Percentiles rank a stretch among this genome's conserved stretches.
Evolutionary conservation across 495 filamentous ascomycete genomes (phyloP).

Genomic region (Annulohypoxylon stygium): DNA sequence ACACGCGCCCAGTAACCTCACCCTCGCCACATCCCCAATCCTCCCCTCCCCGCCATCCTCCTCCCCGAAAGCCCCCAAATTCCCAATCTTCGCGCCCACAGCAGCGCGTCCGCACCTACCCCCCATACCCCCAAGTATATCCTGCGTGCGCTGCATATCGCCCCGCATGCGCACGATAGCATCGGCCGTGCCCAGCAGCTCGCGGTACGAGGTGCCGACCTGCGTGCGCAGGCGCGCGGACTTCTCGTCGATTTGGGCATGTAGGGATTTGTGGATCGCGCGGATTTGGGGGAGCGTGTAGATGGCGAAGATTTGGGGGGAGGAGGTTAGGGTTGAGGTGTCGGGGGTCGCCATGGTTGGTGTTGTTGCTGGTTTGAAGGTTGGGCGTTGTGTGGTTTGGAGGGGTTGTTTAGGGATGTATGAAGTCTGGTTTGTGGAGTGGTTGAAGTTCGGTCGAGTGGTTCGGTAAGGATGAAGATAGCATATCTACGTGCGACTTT

Average conservation of each 20-base stretch:
- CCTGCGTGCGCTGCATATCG: constrained; percentile 80
- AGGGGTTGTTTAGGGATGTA: no score
- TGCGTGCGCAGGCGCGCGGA: constrained; percentile 88
- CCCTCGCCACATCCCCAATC: constrained; percentile 46
- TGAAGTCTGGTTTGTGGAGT: no score
- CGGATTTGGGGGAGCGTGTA: constrained; percentile 75
- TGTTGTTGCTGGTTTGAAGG: background rate
- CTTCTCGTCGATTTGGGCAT: constrained; percentile 76
- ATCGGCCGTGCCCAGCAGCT: constrained; percentile 92
- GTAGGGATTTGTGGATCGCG: constrained; percentile 67
- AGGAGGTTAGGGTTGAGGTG: constrained; percentile 67
- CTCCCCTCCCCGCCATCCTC: background rate
- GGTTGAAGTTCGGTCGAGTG: no score
- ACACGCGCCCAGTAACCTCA: constrained; percentile 58
- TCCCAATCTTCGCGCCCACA: constrained; percentile 75
- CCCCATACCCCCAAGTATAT: constrained; percentile 76
- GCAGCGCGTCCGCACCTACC: constrained; percentile 79
- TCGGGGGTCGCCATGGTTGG: constrained; percentile 55
- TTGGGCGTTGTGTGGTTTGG: no score
- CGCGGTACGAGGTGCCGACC: constrained; percentile 93
- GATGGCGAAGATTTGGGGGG: constrained; percentile 82
- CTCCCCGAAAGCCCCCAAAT: constrained; percentile 59
- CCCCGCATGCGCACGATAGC: constrained; percentile 89
- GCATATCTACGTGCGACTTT: no score
- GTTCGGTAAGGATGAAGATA: no score